Evolutionary conservation across 352 stramenopile genomes (phyloP), one percentile per base, ranked within the genome.

Genomic region (Phytophthora tentaculata): DNA sequence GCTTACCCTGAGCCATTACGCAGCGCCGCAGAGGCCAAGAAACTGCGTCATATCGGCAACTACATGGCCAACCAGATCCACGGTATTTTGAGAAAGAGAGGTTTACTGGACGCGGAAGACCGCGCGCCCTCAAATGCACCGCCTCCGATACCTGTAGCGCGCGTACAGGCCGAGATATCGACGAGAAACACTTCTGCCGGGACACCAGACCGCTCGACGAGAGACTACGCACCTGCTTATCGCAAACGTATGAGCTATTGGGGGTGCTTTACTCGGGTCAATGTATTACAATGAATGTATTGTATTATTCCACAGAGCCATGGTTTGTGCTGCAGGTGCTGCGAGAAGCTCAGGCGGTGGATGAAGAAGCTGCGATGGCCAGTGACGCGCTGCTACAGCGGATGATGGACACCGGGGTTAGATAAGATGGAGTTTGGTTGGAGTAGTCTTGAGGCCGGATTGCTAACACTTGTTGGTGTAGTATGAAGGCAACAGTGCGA

Each of bases 41-140:
- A 80, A 61, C 72, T 96, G 35, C 68, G 72, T 41, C 79, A 91
- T 63, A 84, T 96, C 19, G 88, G 88, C 71, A 96, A 94, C 67
- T 96, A 93, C 74, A 80, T 96, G 60, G 84, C 84, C 49, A 93
- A 93, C 70, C 84, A 95, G 67, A 93, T 96, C 57, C 82, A 95
- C 50, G 67, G 80, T 16, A 89, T 95, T 43, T 61, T 96, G 19
- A 64, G 81, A n/a, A 88, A 80, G 54, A 63, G 80, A 39, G 66
- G 67, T 3, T 45, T 74, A 17, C 24, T 73, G 45, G 45, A 63
- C 17, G 39, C 52, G 14, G 13, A 45, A 5, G 17, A 32, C 13
- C 3, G 32, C 6, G 20, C 0, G 2, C 1, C 35, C 0, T 39
- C 56, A 5, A 61, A 13, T 55, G 41, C 48, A 29, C 13, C 56